Evolutionary conservation across 768 basidiomycete species (phyloP), one percentile per base, ranked within the genome.

Genomic region (Phylloporus scabripes): DNA sequence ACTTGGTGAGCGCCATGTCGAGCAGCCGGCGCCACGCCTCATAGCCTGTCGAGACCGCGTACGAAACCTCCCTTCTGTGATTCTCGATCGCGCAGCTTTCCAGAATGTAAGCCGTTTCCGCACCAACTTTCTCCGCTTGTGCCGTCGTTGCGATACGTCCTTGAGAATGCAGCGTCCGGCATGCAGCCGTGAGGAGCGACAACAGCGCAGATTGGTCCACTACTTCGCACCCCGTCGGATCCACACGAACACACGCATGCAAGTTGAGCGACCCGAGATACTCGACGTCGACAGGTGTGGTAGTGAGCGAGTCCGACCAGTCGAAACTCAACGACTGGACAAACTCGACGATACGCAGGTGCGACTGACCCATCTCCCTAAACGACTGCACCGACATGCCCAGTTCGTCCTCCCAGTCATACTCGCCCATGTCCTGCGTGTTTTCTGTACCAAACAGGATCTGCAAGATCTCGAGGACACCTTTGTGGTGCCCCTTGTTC

Each of bases 41-140:
- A 61, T 90, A 87, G 33, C 85, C 83, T 7, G 72, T 72, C 4
- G 79, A 77, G 20, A 83, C 74, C 11, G 92, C 85, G 60, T 84
- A 76, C 3, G 78, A 72, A 7, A 97, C 80, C 60, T 89, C 82
- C 11, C 92, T 81, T 17, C 88, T 82, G 62, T 92, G 86, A 58
- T 97, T 97, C 66, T 93, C 92, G 46, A 86, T 75, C 0, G 82
- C 87, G 50, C 92, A 87, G 47, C 88, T 89, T 62, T 87, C 83
- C 53, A 96, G 59, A 39, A 97, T 77, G 55, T 91, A 92, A 0
- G 69, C 70, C 8, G 79, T 81, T 67, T 97, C 95, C 3, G 70
- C 67, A 38, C 74, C 74, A 24, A 92, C 72, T 47, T 83, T 81
- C 18, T 88, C 82, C 20, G 74, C 74, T 49, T 91, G 83, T 0